Conservation (phyloP, 768 basidiomycete genomes). For the Mycena crocata region DNA sequence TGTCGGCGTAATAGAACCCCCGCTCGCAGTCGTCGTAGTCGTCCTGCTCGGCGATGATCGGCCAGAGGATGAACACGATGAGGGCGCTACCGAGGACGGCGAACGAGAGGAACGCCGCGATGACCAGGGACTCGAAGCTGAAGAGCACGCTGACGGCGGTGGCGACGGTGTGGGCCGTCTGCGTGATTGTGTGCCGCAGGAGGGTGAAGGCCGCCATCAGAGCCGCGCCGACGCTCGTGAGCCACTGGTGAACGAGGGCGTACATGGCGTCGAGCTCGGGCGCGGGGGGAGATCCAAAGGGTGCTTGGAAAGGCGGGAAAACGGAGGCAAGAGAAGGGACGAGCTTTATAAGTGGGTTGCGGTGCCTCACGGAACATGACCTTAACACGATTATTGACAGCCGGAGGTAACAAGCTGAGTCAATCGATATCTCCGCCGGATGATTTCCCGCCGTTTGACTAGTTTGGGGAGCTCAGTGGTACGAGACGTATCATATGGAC, state of each 20-base stretch:
- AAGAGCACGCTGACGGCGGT: too few species aligned
- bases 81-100: slow-evolving; percentile 11
- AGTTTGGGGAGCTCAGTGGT: background rate
- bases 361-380: slow-evolving; percentile 6
- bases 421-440: too few species aligned
- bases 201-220: background rate
- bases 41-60: slow-evolving; percentile 13
- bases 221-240: background rate
- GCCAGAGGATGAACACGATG: slow-evolving; percentile 8
- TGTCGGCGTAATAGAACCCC: slow-evolving; percentile 8
- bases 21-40: slow-evolving; percentile 18
- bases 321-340: background rate
- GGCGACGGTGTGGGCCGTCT: too few species aligned
- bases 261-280: background rate
- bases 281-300: background rate
- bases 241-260: slow-evolving; percentile 4
- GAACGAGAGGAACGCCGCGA: slow-evolving; percentile 7
- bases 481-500: background rate
- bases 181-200: background rate
- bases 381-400: background rate
- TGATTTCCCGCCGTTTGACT: background rate
- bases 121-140: slow-evolving; percentile 21
- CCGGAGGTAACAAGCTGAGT: too few species aligned
- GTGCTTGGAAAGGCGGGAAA: background rate
- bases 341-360: slow-evolving; percentile 15